Conservation (phyloP, 495 filamentous ascomycete species). For the Lasiosphaeria ovina region DNA sequence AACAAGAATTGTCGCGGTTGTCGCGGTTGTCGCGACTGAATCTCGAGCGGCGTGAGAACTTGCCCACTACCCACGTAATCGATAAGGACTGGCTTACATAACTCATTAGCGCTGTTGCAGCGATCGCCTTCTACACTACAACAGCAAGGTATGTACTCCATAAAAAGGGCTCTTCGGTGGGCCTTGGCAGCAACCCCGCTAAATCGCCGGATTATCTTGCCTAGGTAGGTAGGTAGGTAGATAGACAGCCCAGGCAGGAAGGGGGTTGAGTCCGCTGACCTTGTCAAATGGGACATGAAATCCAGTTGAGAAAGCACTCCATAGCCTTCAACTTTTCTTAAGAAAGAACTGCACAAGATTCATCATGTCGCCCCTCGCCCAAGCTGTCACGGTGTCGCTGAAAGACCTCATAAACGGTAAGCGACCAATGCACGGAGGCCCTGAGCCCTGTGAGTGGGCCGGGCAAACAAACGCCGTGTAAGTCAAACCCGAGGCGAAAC, state of each 20-base stretch:
- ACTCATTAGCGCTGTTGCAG: too few species aligned
- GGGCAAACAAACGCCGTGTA: slow-evolving; percentile 6
- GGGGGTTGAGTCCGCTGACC: too few species aligned
- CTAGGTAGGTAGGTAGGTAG: too few species aligned
- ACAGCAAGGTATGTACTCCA: too few species aligned
- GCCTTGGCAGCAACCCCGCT: too few species aligned
- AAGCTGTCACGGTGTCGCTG: slow-evolving; percentile 52
- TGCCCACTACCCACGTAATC: neutral
- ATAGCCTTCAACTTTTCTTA: neutral
- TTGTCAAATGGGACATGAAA: neutral
- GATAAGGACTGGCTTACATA: slow-evolving; percentile 1
- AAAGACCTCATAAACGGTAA: slow-evolving; percentile 52
- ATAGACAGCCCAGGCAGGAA: too few species aligned
- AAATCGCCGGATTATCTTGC: too few species aligned
- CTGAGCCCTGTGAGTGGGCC: neutral
- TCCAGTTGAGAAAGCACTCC: neutral
- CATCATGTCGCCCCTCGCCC: slow-evolving; percentile 42
- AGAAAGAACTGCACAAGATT: neutral
- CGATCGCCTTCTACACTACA: too few species aligned
- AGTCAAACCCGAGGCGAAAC: slow-evolving; percentile 14
- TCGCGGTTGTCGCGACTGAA: slow-evolving; percentile 4
- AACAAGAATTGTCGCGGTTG: neutral
- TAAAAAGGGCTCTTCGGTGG: too few species aligned
- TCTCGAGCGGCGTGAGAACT: neutral
- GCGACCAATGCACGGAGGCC: neutral